Evolutionary conservation across 805 yeast species (phyloP), one percentile per base, ranked within the genome.

Genomic region (Monosporozyma unispora): DNA sequence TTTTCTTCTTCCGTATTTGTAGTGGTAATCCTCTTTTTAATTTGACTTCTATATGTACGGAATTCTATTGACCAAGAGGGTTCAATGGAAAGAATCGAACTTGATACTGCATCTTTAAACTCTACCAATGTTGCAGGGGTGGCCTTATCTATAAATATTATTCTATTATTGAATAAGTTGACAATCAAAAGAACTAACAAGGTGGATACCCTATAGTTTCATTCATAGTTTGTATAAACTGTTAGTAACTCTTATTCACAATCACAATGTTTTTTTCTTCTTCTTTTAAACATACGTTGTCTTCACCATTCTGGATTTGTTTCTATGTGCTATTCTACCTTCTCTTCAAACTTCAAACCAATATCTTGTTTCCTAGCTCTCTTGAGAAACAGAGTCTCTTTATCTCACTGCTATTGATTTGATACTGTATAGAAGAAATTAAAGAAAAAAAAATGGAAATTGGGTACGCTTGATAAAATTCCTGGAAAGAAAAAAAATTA

Each of bases 11-110:
- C 41, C 1, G 53, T 52, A 37, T 57, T 59, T 51, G 57, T 37
- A 23, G 14, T n/a, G 3, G 10, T 37, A 14, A 19, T 50, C 54
- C 10, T 48, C 40, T 2, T 54, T 50, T n/a, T 56, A 41, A 44
- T 57, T 56, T 53, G 58, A 29, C 57, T 52, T 37, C 69, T 46
- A 47, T 60, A 65, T 3, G 67, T 59, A 39, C 56, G 56, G 44
- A 65, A 58, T 33, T 65, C 69, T 5, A 65, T 47, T 2, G 64
- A 54, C 68, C 69, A 65, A 4, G 59, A 55, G 7, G 61, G 66
- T 23, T 54, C 51, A 16, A 59, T 50, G 0, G 60, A 52, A 16
- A 58, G 42, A 4, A 63, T 40, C 9, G 52, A 57, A 44, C 57
- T 58, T 1, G 67, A 55, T 9, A 64, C 50, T 4, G 54, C 52